These are phyloP conservation scores for Nicotiana otophora DNA, from an alignment of 257 asterid species.

Conservation along the genomic window DNA sequence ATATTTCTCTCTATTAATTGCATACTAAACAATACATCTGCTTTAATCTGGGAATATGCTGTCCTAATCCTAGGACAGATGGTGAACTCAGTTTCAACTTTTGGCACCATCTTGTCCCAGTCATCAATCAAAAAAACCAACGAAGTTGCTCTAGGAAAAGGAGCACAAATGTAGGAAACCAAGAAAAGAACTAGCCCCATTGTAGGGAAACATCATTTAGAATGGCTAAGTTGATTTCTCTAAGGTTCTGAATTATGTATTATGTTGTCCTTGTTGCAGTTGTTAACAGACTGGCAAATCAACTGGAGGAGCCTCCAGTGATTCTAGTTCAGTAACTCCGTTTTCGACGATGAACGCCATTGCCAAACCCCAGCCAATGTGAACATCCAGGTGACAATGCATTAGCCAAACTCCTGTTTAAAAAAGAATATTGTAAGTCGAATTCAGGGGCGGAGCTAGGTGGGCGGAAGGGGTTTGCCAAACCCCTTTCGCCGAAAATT, in stretches of 20 bases:
- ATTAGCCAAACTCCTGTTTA: conserved; percentile 72
- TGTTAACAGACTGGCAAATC: conserved; percentile 59
- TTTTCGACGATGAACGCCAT: conserved; percentile 74
- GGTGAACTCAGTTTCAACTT: conserved; percentile 15
- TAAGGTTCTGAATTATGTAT: neutral
- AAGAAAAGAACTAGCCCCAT: conserved; percentile 6
- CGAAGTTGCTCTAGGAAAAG: neutral
- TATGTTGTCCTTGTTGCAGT: neutral
- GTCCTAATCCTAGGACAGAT: neutral
- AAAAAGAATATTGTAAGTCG: neutral
- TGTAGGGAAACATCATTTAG: conserved; percentile 15
- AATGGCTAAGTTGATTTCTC: conserved; percentile 8
- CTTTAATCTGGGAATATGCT: conserved; percentile 1
- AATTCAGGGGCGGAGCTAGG: no score
- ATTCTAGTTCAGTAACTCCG: conserved; percentile 53
- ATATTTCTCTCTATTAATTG: conserved; percentile 14
- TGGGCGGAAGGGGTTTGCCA: no score
- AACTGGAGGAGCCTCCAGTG: conserved; percentile 53
- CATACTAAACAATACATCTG: conserved; percentile 18
- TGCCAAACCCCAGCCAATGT: conserved; percentile 76
- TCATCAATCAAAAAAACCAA: neutral
- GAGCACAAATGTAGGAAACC: neutral
- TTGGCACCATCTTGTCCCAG: conserved; percentile 15
- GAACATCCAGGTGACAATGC: conserved; percentile 95
- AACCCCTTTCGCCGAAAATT: no score